Evolutionary conservation across 805 yeast species (phyloP).

Genomic region (Jamesozyma gamospora): DNA sequence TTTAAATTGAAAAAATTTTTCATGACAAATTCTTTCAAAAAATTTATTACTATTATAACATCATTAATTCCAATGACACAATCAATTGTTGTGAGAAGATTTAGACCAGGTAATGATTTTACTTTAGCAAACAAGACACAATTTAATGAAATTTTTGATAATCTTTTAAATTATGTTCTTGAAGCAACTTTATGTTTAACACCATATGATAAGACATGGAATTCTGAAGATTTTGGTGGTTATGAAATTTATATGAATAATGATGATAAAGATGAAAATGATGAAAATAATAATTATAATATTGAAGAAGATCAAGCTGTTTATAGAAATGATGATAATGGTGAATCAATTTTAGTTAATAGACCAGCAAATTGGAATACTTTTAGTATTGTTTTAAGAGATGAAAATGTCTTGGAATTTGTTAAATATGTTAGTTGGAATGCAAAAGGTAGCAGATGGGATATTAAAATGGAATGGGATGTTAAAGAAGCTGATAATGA

Average conservation of each 20-base stretch:
- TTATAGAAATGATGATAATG: constrained; percentile 49
- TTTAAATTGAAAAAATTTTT: constrained; percentile 49
- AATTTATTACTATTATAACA: constrained; percentile 60
- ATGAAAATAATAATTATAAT: constrained; percentile 33
- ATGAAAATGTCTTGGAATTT: constrained; percentile 78
- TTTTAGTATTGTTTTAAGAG: constrained; percentile 67
- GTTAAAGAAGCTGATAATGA: constrained; percentile 35
- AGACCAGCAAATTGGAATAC: constrained; percentile 79
- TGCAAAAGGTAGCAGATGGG: constrained; percentile 93
- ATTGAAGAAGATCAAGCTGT: constrained; percentile 72
- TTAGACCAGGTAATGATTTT: constrained; percentile 92
- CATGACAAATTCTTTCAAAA: constrained; percentile 50
- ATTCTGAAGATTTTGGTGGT: constrained; percentile 84
- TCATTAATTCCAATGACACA: constrained; percentile 52
- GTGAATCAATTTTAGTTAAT: constrained; percentile 68
- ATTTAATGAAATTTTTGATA: constrained; percentile 33
- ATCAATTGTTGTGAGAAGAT: constrained; percentile 67
- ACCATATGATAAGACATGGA: constrained; percentile 68
- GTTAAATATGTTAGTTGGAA: constrained; percentile 82
- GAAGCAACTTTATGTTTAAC: constrained; percentile 81
- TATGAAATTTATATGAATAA: constrained; percentile 84
- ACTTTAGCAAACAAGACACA: constrained; percentile 65
- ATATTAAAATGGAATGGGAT: constrained; percentile 70
- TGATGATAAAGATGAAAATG: constrained; percentile 31
- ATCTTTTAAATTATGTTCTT: constrained; percentile 30